These are phyloP conservation scores for Hypoxylon subgilvum DNA, from an alignment of 495 filamentous ascomycete genomes.

Conservation along the genomic window DNA sequence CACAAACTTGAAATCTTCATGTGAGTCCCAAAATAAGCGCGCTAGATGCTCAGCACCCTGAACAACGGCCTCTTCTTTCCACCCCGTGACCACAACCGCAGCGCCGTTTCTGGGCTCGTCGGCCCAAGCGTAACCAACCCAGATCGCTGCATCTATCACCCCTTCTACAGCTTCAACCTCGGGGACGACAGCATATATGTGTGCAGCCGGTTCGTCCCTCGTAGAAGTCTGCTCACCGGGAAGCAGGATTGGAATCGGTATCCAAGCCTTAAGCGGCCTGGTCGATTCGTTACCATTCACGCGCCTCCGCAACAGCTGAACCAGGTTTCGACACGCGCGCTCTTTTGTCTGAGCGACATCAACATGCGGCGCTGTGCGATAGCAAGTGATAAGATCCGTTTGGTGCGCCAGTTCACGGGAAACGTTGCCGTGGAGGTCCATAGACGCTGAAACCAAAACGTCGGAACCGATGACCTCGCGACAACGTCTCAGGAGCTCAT, in stretches of 20 bases:
- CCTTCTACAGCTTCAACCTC: slow-evolving; percentile 49
- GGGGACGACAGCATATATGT: slow-evolving; percentile 59
- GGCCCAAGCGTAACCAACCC: slow-evolving; percentile 67
- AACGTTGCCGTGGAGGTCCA: slow-evolving; percentile 66
- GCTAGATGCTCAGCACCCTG: slow-evolving; percentile 55
- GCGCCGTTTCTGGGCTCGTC: slow-evolving; percentile 64
- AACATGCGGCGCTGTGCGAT: slow-evolving; percentile 62
- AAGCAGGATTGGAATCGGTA: slow-evolving; percentile 60
- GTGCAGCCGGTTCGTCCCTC: slow-evolving; percentile 59
- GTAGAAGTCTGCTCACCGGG: slow-evolving; percentile 66
- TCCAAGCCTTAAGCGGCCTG: slow-evolving; percentile 62
- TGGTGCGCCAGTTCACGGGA: slow-evolving; percentile 58
- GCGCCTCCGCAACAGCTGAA: slow-evolving; percentile 45
- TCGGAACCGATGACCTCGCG: slow-evolving; percentile 54
- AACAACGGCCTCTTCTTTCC: slow-evolving; percentile 47
- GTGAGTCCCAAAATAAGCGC: slow-evolving; percentile 57
- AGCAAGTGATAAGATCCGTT: slow-evolving; percentile 62
- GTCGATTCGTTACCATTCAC: slow-evolving; percentile 20
- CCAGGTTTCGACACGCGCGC: slow-evolving; percentile 60
- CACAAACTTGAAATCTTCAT: slow-evolving; percentile 58
- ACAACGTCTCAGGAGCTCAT: slow-evolving; percentile 58
- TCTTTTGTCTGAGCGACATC: slow-evolving; percentile 60
- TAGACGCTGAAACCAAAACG: slow-evolving; percentile 60
- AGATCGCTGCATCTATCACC: slow-evolving; percentile 62
- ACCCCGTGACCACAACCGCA: slow-evolving; percentile 60